A percentile compares a stretch with the other conserved stretches of the same genome.
Evolutionary conservation across 1,284 basidiomycete genomes (phyloP).

Genomic region (Leccinum fallax): DNA sequence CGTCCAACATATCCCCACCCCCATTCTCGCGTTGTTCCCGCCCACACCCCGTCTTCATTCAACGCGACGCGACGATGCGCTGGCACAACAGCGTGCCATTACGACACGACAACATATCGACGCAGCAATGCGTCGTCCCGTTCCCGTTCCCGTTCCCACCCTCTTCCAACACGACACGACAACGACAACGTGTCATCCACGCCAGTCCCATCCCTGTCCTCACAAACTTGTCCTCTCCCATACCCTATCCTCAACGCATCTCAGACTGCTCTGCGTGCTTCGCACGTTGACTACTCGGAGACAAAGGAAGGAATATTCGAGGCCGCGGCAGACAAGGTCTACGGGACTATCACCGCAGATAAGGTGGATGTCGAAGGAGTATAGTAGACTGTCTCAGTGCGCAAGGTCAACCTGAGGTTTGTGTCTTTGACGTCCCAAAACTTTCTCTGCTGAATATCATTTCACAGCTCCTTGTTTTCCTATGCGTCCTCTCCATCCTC

Average conservation of each 20-base stretch:
- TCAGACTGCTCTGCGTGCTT: not conserved
- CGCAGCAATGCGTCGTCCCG: too few relatives aligned
- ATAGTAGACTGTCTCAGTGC: not conserved
- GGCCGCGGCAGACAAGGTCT: not conserved
- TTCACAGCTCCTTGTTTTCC: conserved; percentile 2
- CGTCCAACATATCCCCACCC: too few relatives aligned
- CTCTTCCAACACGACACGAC: too few relatives aligned
- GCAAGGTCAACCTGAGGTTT: conserved; percentile 6
- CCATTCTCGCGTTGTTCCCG: too few relatives aligned
- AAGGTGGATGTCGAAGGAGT: not conserved
- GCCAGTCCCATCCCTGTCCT: too few relatives aligned
- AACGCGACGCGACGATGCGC: too few relatives aligned
- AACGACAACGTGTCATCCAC: too few relatives aligned
- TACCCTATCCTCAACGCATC: not conserved
- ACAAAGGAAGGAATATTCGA: not conserved
- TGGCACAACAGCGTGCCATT: too few relatives aligned
- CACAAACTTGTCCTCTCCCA: too few relatives aligned
- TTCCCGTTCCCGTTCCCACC: too few relatives aligned
- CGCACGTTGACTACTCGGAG: not conserved
- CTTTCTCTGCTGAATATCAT: conserved; percentile 3
- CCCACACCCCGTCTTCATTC: too few relatives aligned
- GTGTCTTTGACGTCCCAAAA: not conserved
- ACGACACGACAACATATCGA: too few relatives aligned
- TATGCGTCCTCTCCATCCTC: not conserved
- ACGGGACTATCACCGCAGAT: not conserved